Percentiles rank a stretch among this genome's conserved stretches.
These are phyloP conservation scores for Hemileia vastatrix DNA, from an alignment of 1,284 basidiomycete species.

Conservation along the genomic window DNA sequence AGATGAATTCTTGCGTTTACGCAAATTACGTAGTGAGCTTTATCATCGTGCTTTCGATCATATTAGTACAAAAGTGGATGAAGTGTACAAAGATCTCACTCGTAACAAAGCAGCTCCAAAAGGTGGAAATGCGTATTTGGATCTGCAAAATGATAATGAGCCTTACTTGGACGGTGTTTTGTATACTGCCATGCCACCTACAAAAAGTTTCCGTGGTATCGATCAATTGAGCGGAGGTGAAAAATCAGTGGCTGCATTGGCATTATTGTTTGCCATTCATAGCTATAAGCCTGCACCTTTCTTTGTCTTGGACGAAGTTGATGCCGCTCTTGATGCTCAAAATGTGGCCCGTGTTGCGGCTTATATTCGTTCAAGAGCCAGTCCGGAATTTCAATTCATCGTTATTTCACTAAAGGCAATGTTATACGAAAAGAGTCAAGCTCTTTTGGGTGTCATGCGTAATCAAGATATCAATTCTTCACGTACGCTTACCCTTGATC, in stretches of 20 bases:
- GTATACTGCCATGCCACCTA: slow-evolving; percentile 97
- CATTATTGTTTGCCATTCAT: slow-evolving; percentile 90
- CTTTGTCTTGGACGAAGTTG: slow-evolving; percentile 97
- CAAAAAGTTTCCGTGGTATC: slow-evolving; percentile 99
- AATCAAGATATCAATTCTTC: slow-evolving; percentile 90
- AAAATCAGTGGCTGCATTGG: slow-evolving; percentile 94
- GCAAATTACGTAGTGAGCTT: slow-evolving; percentile 68
- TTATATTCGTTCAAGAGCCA: slow-evolving; percentile 57
- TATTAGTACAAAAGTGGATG: slow-evolving; percentile 85
- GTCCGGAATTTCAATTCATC: slow-evolving; percentile 37
- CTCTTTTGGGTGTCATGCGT: slow-evolving; percentile 83
- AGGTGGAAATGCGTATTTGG: slow-evolving; percentile 93
- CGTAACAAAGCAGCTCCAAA: slow-evolving; percentile 83
- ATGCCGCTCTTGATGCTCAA: slow-evolving; percentile 90
- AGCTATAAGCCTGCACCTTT: slow-evolving; percentile 90
- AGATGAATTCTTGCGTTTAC: slow-evolving; percentile 81
- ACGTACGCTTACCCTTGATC: slow-evolving; percentile 75
- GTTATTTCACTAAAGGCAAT: slow-evolving; percentile 43
- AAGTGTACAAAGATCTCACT: slow-evolving; percentile 95
- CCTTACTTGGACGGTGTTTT: slow-evolving; percentile 84
- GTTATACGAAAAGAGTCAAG: slow-evolving; percentile 79
- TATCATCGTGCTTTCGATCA: slow-evolving; percentile 96
- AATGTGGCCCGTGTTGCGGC: slow-evolving; percentile 87
- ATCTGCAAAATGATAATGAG: slow-evolving; percentile 87
- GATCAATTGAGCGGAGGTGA: slow-evolving; percentile 96